Evolutionary conservation across 257 asterid species (phyloP), one percentile per base, ranked within the genome.

Genomic region (Solanum sitiens): DNA sequence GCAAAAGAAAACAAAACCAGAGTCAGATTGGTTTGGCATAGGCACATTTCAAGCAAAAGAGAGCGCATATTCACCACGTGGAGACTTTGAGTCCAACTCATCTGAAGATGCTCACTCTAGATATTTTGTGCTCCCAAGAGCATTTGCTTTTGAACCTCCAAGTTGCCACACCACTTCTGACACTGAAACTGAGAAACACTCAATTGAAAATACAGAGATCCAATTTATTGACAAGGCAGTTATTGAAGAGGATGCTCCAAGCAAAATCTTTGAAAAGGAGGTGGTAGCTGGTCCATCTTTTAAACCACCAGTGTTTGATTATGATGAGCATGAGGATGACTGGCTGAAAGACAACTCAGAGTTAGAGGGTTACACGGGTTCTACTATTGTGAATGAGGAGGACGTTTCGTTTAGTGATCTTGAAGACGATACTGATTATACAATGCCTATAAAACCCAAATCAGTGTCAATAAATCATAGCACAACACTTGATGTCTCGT

Each of bases 361-460:
- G 35, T 92, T 97, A 83, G 93, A 92, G 86, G 98, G 95, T 74
- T 94, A 92, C 65, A 87, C 90, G 0, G 88, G 92, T 74, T 87
- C 89, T 84, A 85, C 92, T 42, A 65, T 88, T 76, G 72, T 90
- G 84, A 92, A 94, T 87, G 99, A 93, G 89, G 99, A 97, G 68
- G 99, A 97, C 33, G 94, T 97, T 87, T 97, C 99, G 8, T 97
- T 97, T 89, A 97, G 99, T 90, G 99, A 97, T 92, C 95, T 97
- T 86, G 99, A 95, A 92, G 98, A 97, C 83, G 99, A 96, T 89
- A 86, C 88, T 74, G 98, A 95, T 90, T 91, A 89, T 87, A 87
- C 87, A 42, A 45, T 94, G 84, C 98, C 99, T 86, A 33, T 87
- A 33, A 95, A 92, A 86, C 86, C 88, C 61, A 92, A 50, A 50